Percentiles rank a stretch among this genome's conserved stretches.
These are phyloP conservation scores for Rhynchosporium graminicola DNA, from an alignment of 2,329 filamentous ascomycete genomes.

Conservation along the genomic window DNA sequence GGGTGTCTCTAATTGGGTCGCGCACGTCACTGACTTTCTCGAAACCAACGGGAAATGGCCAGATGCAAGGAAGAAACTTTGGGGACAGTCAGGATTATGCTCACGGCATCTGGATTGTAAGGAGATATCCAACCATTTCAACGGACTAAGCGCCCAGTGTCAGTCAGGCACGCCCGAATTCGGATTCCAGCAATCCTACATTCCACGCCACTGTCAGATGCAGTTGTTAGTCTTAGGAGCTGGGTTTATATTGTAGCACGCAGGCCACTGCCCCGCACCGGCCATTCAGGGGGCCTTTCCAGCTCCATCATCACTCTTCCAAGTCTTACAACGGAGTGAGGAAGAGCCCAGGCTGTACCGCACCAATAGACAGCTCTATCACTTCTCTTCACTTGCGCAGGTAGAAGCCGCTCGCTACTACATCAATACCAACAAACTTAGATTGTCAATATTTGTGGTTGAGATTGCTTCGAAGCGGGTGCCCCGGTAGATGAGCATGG, in stretches of 20 bases:
- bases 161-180: background rate
- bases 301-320: slow-evolving; percentile 12
- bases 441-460: background rate
- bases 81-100: background rate
- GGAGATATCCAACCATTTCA: slow-evolving; percentile 1
- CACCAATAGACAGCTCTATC: slow-evolving; percentile 20
- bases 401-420: background rate
- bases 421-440: background rate
- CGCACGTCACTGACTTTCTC: background rate
- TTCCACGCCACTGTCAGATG: slow-evolving; percentile 7
- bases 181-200: slow-evolving; percentile 1
- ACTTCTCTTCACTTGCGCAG: slow-evolving; percentile 7
- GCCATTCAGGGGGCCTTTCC: slow-evolving; percentile 23
- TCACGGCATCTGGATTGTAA: background rate
- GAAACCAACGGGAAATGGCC: background rate
- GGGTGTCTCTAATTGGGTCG: background rate
- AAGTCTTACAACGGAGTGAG: background rate
- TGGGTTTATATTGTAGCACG: background rate
- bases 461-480: slow-evolving; percentile 14
- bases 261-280: slow-evolving; percentile 1
- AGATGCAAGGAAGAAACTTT: background rate
- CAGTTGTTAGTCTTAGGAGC: background rate
- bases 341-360: slow-evolving; percentile 20
- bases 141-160: slow-evolving; percentile 9
- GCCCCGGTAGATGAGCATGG: background rate